Base-by-base conservation (phyloP, 192 early-diverging fungal species). In the Rhizophagus sp. region DNA sequence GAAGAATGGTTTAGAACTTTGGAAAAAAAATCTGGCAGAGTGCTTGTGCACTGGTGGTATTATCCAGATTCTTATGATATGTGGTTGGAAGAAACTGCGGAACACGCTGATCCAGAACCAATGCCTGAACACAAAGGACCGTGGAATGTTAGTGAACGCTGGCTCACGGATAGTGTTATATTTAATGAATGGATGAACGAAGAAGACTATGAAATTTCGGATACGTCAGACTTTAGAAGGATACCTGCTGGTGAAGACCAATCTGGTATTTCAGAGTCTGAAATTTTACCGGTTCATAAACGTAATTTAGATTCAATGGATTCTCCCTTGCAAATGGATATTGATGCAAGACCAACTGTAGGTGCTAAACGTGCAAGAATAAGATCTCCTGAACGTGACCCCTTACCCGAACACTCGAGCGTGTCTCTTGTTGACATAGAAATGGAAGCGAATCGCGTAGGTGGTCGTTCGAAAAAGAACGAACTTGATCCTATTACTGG, bases 141-240 rank as follows among this genome's bases (percentile, higher is more conserved):
- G 0, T 95, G 94, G 93, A 85, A 86, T 52, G 88, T 96, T 13
- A 89, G 88, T 25, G 81, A 79, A 19, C 89, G 91, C 39, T 97
- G 94, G 94, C 70, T 97, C 49, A 84, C 88, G 22, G 95, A 96
- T 76, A 95, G 93, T 83, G 78, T 82, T 39, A 83, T 83, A 27
- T 94, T 90, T 77, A 91, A 92, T 83, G 94, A 97, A 81, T 92
- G 94, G 92, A 91, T 93, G 88, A 95, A 94, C 76, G 94, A 94
- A 80, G 94, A 95, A 81, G 95, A 97, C 78, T 97, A 96, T 78
- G 94, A 95, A 81, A 78, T 78, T 47, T 19, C 75, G 50, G 67
- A 62, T 79, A 27, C 9, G 9, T 24, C 64, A 65, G 50, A 47
- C 57, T 17, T 33, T 66, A 27, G 61, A 67, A 76, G 49, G 44